Base-by-base conservation (phyloP, 164 flowering plant genomes). In the Chloranthus sessilifolius region DNA sequence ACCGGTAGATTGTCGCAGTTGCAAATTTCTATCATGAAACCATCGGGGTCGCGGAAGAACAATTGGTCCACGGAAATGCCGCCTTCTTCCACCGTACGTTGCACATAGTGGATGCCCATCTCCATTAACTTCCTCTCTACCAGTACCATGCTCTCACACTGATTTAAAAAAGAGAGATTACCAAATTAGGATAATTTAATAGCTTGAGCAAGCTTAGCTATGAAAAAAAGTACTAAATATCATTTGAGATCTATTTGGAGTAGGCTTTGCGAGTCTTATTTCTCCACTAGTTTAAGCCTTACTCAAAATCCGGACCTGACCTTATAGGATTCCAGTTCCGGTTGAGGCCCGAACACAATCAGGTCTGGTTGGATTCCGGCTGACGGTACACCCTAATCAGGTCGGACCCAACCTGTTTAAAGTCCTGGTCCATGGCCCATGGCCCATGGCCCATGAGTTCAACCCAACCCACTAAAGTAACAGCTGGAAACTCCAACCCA, bases 11-110 rank as follows among this genome's bases (percentile, higher is more conserved):
- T 74, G 28, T 83, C 88, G 46, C 95, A 86, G 75, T 83, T 72
- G 79, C 95, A 86, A n/a, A 86, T 83, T 66, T 86, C 95, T 33
- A 86, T 64, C 95, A 86, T 86, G 81, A 78, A 83, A 1, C 95
- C 95, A 56, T 86, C 91, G 3, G 95, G 95, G 57, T 86, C 95
- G 27, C 83, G 95, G 72, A 86, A 86, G 70, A 86, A 86, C 14
- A 86, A 52, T 53, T 86, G 95, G 15, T 83, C 86, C 14, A 86
- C 85, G 9, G 65, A 43, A 23, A 81, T 66, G 1, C 95, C 85
- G 0, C 89, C 82, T 69, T 83, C 92, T 40, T 80, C 83, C 8
- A 87, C 96, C 35, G 43, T 43, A 5, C 72, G 61, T 28, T 76
- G 47, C 56, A 64, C 69, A 59, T 69, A 64, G 1, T 71, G 20